Evolutionary conservation across 2,329 filamentous ascomycete species (phyloP), one percentile per base, ranked within the genome.

Genomic region (Colletotrichum sp.): DNA sequence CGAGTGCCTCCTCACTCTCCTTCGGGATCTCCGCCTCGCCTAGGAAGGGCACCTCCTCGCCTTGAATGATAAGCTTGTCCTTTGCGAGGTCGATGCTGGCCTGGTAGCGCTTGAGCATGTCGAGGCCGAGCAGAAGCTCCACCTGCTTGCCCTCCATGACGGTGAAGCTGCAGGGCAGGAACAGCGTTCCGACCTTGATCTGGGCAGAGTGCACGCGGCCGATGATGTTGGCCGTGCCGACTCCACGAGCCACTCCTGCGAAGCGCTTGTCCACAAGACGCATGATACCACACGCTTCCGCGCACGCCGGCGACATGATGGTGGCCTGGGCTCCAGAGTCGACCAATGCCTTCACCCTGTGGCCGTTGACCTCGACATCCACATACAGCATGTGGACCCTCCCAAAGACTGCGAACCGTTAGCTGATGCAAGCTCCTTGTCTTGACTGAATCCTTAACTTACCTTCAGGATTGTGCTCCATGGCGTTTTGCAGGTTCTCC

Each of bases 71-170:
- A 21, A 99, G 91, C 77, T 93, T 94, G 81, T 97, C 95, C 81
- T 93, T 94, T 78, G 92, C 91, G 15, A 99, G 90, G 83, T 99
- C 97, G 81, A 99, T 96, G 80, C 91, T 94, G 43, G 96, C 97
- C 85, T 98, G 96, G 85, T 98, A 96, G 52, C 97, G 92, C 87
- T 98, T 98, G 77, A 99, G 89, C 95, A 99, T 99, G 84, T 99
- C 97, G 56, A 99, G 88, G 5, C 97, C 97, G 15, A 99, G 91
- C 3, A 99, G 90, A 21, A 99, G 89, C 83, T 98, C 97, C 28
- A 99, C 97, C 68, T 95, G 93, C 85, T 98, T 99, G 78, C 97
- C 97, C 86, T 99, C 97, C 97, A 99, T 99, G 82, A 99, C 97
- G 5, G 97, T 99, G 84, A 99, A 99, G 75, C 96, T 97, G 86